A percentile compares a stretch with the other conserved stretches of the same genome.
phyloP scores from a whole-genome alignment of 768 basidiomycete genomes.

The Termitomyces sp. region DNA sequence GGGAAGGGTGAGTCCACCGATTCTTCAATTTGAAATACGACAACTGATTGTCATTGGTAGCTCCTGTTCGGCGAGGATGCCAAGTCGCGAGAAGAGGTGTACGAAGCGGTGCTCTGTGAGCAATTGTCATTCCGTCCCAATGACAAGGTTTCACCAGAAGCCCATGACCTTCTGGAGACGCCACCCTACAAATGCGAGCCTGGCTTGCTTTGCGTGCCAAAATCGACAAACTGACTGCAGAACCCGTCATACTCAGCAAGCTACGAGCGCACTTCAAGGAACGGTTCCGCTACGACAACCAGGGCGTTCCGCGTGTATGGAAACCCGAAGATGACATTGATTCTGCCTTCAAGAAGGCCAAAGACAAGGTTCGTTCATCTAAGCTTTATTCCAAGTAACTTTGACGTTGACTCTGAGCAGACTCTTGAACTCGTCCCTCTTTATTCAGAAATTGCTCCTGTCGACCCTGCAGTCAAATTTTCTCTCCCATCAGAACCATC shows the following conservation, averaged over 20 bases:
- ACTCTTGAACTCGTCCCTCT: conserved; percentile 86
- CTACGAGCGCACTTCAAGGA: conserved; percentile 90
- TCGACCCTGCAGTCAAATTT: conserved; percentile 61
- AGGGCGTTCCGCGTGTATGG: conserved; percentile 96
- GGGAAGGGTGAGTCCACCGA: not conserved
- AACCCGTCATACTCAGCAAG: conserved; percentile 80
- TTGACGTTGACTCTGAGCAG: conserved; percentile 32
- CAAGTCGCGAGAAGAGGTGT: not conserved
- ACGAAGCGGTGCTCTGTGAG: not conserved
- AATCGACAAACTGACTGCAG: conserved; percentile 90
- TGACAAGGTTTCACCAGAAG: not conserved
- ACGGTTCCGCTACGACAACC: conserved; percentile 91
- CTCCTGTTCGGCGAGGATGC: conserved; percentile 5
- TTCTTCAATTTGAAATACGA: not conserved
- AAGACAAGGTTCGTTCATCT: conserved; percentile 69
- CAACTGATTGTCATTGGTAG: not conserved
- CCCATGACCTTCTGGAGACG: conserved; percentile 6
- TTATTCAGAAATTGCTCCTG: conserved; percentile 78
- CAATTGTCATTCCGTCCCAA: not conserved
- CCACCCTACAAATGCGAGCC: conserved; percentile 69
- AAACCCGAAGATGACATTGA: conserved; percentile 97
- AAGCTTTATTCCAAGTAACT: not conserved
- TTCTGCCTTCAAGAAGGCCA: conserved; percentile 85
- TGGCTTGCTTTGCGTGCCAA: conserved; percentile 85
- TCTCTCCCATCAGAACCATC: conserved; percentile 54